phyloP scores from a whole-genome alignment of 768 basidiomycete species.

The Termitomyces sp. region DNA sequence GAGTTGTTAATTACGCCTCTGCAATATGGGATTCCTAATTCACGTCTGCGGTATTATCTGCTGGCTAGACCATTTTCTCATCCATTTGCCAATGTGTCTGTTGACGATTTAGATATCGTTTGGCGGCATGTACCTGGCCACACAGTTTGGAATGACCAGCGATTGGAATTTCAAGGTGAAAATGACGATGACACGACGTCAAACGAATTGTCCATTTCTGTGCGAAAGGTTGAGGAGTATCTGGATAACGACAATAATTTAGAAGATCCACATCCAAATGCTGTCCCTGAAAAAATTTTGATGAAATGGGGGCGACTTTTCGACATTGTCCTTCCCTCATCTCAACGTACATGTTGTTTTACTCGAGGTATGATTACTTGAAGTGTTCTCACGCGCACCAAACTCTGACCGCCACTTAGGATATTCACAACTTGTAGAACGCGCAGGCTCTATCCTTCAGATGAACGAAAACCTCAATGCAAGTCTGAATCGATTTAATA shows the following conservation, averaged over 20 bases:
- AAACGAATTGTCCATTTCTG: not conserved
- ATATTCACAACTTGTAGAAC: conserved; percentile 72
- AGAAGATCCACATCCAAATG: conserved; percentile 18
- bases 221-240: conserved; percentile 30
- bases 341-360: conserved; percentile 68
- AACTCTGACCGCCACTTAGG: conserved; percentile 32
- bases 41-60: conserved; percentile 74
- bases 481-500: conserved; percentile 9
- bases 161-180: conserved; percentile 10
- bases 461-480: conserved; percentile 64
- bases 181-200: not conserved
- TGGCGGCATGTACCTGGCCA: conserved; percentile 53
- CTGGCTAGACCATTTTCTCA: conserved; percentile 52
- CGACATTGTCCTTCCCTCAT: conserved; percentile 68
- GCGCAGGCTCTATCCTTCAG: conserved; percentile 75
- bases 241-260: conserved; percentile 26
- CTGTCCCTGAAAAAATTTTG: conserved; percentile 57
- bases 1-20: conserved; percentile 72
- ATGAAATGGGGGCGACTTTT: conserved; percentile 75
- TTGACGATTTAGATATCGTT: conserved; percentile 18
- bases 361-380: conserved; percentile 52
- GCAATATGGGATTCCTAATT: conserved; percentile 80
- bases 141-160: conserved; percentile 34
- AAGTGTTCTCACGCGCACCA: not conserved
- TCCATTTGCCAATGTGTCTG: conserved; percentile 24